Evolutionary conservation across 2,329 filamentous ascomycete species (phyloP).

Genomic region (Lasiodiplodia hormozganensis): DNA sequence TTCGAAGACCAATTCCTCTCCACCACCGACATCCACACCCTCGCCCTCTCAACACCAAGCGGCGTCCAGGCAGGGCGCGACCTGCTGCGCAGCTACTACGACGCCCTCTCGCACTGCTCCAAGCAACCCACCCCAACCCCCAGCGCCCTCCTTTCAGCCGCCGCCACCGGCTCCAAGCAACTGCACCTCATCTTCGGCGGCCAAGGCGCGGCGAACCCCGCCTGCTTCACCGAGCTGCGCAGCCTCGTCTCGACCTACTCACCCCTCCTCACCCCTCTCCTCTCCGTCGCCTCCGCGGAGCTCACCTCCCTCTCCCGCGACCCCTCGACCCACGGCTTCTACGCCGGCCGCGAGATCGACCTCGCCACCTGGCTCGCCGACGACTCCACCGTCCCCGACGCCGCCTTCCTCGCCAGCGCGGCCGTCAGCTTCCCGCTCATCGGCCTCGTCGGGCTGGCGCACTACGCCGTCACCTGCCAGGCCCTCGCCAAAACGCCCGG

Average conservation of each 20-base stretch:
- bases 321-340: neutral
- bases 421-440: constrained; percentile 50
- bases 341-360: neutral
- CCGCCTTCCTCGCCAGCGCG: neutral
- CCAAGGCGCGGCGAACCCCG: neutral
- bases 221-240: neutral
- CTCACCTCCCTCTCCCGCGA: neutral
- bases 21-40: constrained; percentile 1
- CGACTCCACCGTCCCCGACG: neutral
- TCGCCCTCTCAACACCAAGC: neutral
- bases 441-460: constrained; percentile 44
- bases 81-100: neutral
- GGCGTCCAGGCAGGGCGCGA: neutral
- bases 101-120: neutral
- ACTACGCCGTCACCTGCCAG: constrained; percentile 36
- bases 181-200: constrained; percentile 1
- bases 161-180: neutral
- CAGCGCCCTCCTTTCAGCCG: neutral
- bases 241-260: neutral
- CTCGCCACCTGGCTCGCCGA: neutral
- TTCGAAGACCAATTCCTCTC: neutral
- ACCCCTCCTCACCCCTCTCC: neutral
- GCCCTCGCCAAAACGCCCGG: constrained; percentile 40
- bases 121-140: constrained; percentile 33
- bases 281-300: neutral